Conservation (phyloP, 805 yeast species). For the Kuraishia borneana region DNA sequence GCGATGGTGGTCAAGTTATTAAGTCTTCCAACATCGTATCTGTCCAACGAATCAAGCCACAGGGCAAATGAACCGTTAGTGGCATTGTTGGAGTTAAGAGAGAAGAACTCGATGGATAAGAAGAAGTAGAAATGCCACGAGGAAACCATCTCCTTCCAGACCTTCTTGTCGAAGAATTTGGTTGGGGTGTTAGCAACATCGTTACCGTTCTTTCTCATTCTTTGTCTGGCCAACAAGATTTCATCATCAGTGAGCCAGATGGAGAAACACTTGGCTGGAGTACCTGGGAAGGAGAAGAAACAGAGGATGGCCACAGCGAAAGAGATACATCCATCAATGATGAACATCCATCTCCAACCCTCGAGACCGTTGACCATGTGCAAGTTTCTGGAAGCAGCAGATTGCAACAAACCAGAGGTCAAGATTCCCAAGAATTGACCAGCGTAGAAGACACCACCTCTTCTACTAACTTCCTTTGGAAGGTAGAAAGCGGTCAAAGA, state of each 20-base stretch:
- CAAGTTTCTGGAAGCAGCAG: constrained; percentile 20
- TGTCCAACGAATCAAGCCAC: constrained; percentile 45
- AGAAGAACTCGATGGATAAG: constrained; percentile 40
- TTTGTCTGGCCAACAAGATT: constrained; percentile 33
- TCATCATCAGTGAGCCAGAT: constrained; percentile 42
- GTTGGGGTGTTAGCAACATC: constrained; percentile 15
- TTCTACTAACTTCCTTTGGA: constrained; percentile 44
- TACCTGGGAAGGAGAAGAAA: constrained; percentile 43
- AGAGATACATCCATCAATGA: constrained; percentile 36
- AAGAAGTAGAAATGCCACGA: constrained; percentile 54
- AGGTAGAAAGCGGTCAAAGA: constrained; percentile 47
- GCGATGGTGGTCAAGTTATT: constrained; percentile 44
- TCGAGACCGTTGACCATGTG: constrained; percentile 12
- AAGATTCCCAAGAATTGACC: constrained; percentile 54
- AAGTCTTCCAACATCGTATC: constrained; percentile 29
- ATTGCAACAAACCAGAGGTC: constrained; percentile 44
- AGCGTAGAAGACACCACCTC: constrained; percentile 52
- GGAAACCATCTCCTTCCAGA: constrained; percentile 42
- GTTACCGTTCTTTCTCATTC: constrained; percentile 22
- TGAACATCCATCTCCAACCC: constrained; percentile 50
- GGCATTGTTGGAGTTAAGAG: constrained; percentile 53
- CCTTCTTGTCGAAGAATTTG: constrained; percentile 24
- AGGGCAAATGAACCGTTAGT: constrained; percentile 45
- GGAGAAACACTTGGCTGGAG: constrained; percentile 45
- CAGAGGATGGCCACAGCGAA: constrained; percentile 22